These are phyloP conservation scores for Sarcocystis neurona DNA, from an alignment of 169 alveolate species.

Conservation along the genomic window DNA sequence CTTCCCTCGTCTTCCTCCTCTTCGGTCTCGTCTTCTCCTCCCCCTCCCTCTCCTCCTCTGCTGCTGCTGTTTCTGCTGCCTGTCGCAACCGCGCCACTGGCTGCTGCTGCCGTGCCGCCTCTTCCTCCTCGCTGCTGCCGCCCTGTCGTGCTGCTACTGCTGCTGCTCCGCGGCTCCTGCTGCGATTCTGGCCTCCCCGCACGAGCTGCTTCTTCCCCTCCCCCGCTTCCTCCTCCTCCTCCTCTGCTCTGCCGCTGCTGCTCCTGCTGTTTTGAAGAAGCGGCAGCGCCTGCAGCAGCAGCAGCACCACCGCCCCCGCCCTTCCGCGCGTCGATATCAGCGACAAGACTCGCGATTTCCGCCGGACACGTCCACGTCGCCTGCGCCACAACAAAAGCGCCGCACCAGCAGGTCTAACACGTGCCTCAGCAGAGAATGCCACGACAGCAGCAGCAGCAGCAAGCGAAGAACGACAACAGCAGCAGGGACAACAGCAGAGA, in stretches of 20 bases:
- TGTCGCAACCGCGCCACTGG: background rate
- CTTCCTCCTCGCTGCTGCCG: conserved; percentile 19
- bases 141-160: background rate
- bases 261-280: background rate
- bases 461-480: background rate
- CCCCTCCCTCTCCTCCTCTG: background rate
- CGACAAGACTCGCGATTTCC: conserved; percentile 28
- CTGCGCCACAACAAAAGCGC: too few species aligned
- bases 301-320: background rate
- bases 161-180: background rate
- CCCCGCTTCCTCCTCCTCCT: background rate
- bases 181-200: background rate
- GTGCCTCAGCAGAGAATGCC: too few species aligned
- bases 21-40: background rate
- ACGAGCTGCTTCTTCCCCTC: background rate
- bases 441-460: background rate
- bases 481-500: background rate
- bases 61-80: conserved; percentile 34
- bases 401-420: too few species aligned
- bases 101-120: background rate
- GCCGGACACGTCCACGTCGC: conserved; percentile 52
- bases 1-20: background rate
- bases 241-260: background rate
- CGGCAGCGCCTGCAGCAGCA: background rate
- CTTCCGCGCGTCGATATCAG: conserved; percentile 9